phyloP scores from a whole-genome alignment of 129 eudicot species.

The Sambucus nigra region DNA sequence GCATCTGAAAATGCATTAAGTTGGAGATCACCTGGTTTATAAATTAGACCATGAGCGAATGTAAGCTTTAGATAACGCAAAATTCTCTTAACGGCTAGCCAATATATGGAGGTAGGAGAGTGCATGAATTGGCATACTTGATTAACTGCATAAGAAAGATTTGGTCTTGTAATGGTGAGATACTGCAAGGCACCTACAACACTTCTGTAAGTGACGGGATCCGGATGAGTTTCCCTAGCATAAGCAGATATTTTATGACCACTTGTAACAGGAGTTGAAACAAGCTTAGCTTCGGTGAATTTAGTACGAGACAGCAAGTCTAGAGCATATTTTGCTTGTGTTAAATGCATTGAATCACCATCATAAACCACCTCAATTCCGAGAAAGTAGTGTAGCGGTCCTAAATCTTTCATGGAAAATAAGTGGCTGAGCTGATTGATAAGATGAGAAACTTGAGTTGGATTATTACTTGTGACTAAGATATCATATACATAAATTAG shows the following conservation, averaged over 20 bases:
- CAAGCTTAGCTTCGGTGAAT: background rate
- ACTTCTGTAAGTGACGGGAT: background rate
- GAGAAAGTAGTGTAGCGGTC: background rate
- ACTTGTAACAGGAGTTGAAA: background rate
- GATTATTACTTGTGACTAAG: background rate
- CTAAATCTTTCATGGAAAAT: background rate
- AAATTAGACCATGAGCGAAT: too few relatives aligned
- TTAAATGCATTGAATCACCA: background rate
- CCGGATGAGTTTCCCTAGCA: too few relatives aligned
- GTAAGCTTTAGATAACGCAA: slow-evolving; percentile 1
- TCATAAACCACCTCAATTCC: background rate
- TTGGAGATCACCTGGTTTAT: too few relatives aligned
- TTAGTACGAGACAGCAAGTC: background rate
- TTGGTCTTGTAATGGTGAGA: background rate
- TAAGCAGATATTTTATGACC: background rate
- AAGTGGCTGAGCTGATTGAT: background rate
- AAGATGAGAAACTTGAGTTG: background rate
- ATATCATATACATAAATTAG: background rate
- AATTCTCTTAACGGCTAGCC: background rate
- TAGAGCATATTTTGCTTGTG: background rate
- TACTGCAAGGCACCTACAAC: background rate
- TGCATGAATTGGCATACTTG: background rate
- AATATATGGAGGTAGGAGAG: background rate
- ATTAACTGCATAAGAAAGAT: background rate
- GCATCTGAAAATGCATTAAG: too few relatives aligned